These are phyloP conservation scores for Paraconiothyrium brasiliense DNA, from an alignment of 2,329 filamentous ascomycete species.

Conservation along the genomic window DNA sequence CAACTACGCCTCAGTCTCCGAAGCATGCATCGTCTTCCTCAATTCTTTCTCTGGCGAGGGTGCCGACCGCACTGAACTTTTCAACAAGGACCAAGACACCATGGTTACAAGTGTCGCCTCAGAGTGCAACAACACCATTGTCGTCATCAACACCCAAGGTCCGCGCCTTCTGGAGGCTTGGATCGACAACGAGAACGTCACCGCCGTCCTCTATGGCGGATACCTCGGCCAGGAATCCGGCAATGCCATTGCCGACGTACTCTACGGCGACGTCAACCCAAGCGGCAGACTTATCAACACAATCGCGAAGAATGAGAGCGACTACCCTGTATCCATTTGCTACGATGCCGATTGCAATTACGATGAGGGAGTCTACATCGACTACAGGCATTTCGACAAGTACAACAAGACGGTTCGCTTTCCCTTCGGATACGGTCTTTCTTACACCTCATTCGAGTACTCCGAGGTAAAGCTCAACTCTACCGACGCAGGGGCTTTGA, in stretches of 20 bases:
- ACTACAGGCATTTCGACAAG: constrained; percentile 56
- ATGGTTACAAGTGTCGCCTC: constrained; percentile 50
- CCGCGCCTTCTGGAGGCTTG: constrained; percentile 48
- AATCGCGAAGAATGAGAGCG: constrained; percentile 43
- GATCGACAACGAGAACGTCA: constrained; percentile 48
- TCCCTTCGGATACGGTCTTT: constrained; percentile 56
- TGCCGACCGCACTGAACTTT: constrained; percentile 57
- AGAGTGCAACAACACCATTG: constrained; percentile 50
- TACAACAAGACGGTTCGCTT: constrained; percentile 52
- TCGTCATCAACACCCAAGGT: constrained; percentile 50
- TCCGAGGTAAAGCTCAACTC: constrained; percentile 52
- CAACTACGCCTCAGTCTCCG: constrained; percentile 33
- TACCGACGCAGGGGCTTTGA: constrained; percentile 39
- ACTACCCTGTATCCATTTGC: constrained; percentile 42
- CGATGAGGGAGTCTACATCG: constrained; percentile 55
- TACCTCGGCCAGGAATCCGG: constrained; percentile 55
- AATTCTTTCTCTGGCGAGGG: constrained; percentile 60
- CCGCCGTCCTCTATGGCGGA: constrained; percentile 52
- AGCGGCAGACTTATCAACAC: constrained; percentile 67
- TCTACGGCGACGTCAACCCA: constrained; percentile 55
- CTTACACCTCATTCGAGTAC: not conserved
- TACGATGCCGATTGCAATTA: constrained; percentile 39
- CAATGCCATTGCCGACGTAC: constrained; percentile 56
- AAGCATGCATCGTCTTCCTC: constrained; percentile 57
- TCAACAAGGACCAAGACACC: constrained; percentile 58